phyloP scores from a whole-genome alignment of 2,329 filamentous ascomycete genomes.

The Nothopassalora personata region DNA sequence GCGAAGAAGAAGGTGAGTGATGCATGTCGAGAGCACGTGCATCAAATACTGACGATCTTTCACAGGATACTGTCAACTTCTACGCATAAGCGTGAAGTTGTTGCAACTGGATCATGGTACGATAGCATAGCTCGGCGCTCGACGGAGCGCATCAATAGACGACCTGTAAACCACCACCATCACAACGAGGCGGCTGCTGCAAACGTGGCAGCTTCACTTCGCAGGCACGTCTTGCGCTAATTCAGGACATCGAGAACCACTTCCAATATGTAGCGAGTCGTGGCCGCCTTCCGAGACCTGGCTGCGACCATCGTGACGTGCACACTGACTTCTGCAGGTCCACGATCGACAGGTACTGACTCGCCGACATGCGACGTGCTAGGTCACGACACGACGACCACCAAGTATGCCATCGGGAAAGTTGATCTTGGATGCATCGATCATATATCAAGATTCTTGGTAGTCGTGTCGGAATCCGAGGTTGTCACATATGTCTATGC shows the following conservation, averaged over 20 bases:
- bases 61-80: slow-evolving; percentile 34
- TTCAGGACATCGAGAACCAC: neutral
- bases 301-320: neutral
- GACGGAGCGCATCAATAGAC: slow-evolving; percentile 8
- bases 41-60: slow-evolving; percentile 8
- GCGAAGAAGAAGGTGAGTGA: slow-evolving; percentile 75
- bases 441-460: neutral
- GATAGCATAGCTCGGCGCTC: slow-evolving; percentile 5
- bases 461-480: neutral
- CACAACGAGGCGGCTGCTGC: neutral
- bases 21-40: neutral
- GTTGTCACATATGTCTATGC: neutral
- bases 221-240: neutral
- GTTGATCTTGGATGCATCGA: neutral
- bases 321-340: neutral
- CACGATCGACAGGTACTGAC: neutral
- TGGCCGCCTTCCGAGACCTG: neutral
- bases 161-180: slow-evolving; percentile 15
- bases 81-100: slow-evolving; percentile 26
- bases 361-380: neutral
- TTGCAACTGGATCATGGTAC: neutral
- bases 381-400: too few species aligned
- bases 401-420: too few species aligned
- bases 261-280: neutral
- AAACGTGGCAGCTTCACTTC: neutral